Conservation (phyloP, 306 rosid species). For the Cotoneaster glaucophyllus region DNA sequence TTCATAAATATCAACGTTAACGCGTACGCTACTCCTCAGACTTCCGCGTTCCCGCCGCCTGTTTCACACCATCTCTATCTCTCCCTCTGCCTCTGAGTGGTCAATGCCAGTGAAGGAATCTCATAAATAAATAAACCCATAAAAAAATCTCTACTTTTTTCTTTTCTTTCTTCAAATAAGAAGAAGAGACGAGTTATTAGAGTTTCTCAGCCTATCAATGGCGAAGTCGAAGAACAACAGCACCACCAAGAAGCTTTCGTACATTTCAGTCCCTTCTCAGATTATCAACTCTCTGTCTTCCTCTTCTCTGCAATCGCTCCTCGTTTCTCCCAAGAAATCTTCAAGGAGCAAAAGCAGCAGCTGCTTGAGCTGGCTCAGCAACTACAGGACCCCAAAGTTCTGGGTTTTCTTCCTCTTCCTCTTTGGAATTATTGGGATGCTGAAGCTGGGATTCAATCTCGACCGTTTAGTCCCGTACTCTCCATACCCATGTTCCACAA, state of each 20-base stretch:
- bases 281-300: slow-evolving; percentile 77
- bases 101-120: background rate
- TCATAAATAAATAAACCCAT: slow-evolving; percentile 9
- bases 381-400: slow-evolving; percentile 35
- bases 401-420: slow-evolving; percentile 57
- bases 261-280: slow-evolving; percentile 95
- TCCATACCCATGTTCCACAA: slow-evolving; percentile 46
- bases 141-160: background rate
- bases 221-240: slow-evolving; percentile 61
- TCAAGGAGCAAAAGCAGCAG: slow-evolving; percentile 30
- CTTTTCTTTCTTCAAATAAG: background rate
- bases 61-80: slow-evolving; percentile 1
- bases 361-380: slow-evolving; percentile 15
- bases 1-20: slow-evolving; percentile 1
- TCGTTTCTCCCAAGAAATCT: slow-evolving; percentile 74
- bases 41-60: slow-evolving; percentile 23
- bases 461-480: slow-evolving; percentile 36
- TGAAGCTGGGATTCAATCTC: slow-evolving; percentile 39
- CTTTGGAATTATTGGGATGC: slow-evolving; percentile 55
- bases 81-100: background rate
- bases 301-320: slow-evolving; percentile 75
- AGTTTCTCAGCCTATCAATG: slow-evolving; percentile 30
- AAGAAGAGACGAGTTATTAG: background rate
- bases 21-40: slow-evolving; percentile 10
- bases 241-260: slow-evolving; percentile 52